Evolutionary conservation across 257 asterid species (phyloP), one percentile per base, ranked within the genome.

Genomic region (Ehretia macrophylla): DNA sequence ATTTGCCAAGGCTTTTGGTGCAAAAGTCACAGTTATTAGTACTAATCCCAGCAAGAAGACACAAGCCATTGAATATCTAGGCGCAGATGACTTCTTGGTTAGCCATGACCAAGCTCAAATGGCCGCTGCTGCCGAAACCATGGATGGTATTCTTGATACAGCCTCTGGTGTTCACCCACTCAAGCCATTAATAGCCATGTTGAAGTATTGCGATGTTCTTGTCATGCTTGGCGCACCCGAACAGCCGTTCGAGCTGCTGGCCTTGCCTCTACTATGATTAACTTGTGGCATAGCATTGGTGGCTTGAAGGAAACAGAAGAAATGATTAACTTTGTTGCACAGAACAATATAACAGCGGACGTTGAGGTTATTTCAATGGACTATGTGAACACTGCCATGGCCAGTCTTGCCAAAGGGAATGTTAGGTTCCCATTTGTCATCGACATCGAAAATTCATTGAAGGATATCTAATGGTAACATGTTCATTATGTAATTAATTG

Each of bases 131-230:
- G 23, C 11, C 8, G 16, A 14, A 1, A 68, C 68, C 10, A n/a
- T 68, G 62, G 73, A 68, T 56, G 68, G 68, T 5, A 61, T 68
- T 47, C 53, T 68, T 16, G 63, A 68, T 13, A 68, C 73, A 0
- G 27, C 48, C 21, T 10, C 68, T 0, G 73, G 52, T 4, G 63
- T 32, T 44, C 68, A 61, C 9, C 19, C 51, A 20, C 68, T 68
- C 0, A 37, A 39, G 14, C 58, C 68, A 2, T 16, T 61, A 11
- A 8, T 61, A 20, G 48, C 49, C 5, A 17, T 68, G 38, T 23
- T 68, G 63, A 68, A 68, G 53, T 16, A 54, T 9, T 48, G 55
- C 3, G 40, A 46, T 1, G 27, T 32, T 8, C 58, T 60, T 21
- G 58, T 60, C 9, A 11, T 46, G 47, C 47, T 61, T 17, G 73